Base-by-base conservation (phyloP, 2,329 filamentous ascomycete genomes). In the Zelopaecilomyces penicillatus region DNA sequence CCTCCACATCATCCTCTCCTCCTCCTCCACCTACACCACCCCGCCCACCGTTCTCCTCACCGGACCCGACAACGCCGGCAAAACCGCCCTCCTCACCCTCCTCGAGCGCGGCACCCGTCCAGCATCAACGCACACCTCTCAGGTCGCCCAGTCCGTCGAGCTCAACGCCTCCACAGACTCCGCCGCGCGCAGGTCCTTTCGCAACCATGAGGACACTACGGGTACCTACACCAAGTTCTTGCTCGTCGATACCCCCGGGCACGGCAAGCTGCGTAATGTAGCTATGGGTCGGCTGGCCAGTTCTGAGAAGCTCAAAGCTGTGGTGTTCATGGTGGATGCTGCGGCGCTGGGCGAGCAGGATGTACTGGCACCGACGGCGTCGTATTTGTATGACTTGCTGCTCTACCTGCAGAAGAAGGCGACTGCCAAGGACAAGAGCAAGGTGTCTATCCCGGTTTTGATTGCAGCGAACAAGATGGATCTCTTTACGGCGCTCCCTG, bases 391-490 rank as follows among this genome's bases (percentile, higher is more conserved):
- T 68, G 90, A 97, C 50, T 69, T 94, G 1, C 76, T 98, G n/a
- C 73, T 97, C 3, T 63, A 77, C 3, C 71, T 98, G 47, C 93
- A 97, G 69, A 85, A 83, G 65, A 76, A 83, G 39, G 76, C 80
- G 40, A 75, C 78, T 30, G 54, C 55, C 30, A 61, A 57, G 40
- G 50, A 54, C 44, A 65, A 61, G 52, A 51, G 57, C 37, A 64
- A 60, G 55, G 50, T 48, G 2, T 52, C 74, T 38, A 74, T 93
- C 6, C 82, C 86, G 0, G 75, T 98, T 6, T 74, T 98, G 32
- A 71, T 98, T 31, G 90, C 89, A 2, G 90, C 89, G 43, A 98
- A 97, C 67, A 98, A 98, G 74, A 77, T 89, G 60, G 93, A 98
- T 63, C 74, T 98, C 1, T 98, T 98, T 62, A 96, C 93, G 0